A percentile compares a stretch with the other conserved stretches of the same genome.
Conservation (phyloP, 2,329 filamentous ascomycete species). For the Acephala macrosclerotiorum region DNA sequence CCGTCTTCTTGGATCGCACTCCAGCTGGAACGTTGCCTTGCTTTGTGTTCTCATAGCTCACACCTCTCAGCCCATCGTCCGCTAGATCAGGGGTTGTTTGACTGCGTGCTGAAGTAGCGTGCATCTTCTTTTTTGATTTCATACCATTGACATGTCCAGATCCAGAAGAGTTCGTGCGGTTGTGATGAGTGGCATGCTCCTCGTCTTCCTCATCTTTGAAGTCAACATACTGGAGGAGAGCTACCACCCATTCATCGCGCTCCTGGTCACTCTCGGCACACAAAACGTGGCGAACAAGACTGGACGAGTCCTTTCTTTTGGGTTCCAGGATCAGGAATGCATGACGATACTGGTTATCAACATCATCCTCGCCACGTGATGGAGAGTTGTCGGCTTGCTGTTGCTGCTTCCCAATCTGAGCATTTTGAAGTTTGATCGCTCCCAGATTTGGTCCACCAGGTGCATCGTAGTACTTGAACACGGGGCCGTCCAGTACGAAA, state of each 20-base stretch:
- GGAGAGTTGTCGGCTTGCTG: slow-evolving; percentile 65
- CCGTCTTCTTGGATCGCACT: slow-evolving; percentile 40
- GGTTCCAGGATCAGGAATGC: slow-evolving; percentile 95
- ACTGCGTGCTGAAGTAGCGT: slow-evolving; percentile 42
- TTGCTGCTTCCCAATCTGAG: slow-evolving; percentile 93
- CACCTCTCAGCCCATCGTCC: slow-evolving; percentile 45
- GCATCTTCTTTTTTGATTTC: slow-evolving; percentile 53
- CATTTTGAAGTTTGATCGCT: slow-evolving; percentile 88
- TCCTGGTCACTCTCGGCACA: slow-evolving; percentile 95
- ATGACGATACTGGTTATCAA: slow-evolving; percentile 94
- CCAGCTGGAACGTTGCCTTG: slow-evolving; percentile 44
- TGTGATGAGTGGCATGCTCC: slow-evolving; percentile 37
- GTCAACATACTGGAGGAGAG: slow-evolving; percentile 88
- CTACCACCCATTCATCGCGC: slow-evolving; percentile 92
- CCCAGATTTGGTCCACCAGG: slow-evolving; percentile 90
- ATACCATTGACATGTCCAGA: slow-evolving; percentile 46
- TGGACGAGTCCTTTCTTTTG: slow-evolving; percentile 92
- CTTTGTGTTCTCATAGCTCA: slow-evolving; percentile 48
- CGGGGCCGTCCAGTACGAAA: slow-evolving; percentile 72
- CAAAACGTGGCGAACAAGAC: slow-evolving; percentile 89
- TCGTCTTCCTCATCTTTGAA: slow-evolving; percentile 66
- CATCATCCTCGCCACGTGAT: slow-evolving; percentile 69
- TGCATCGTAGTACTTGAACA: slow-evolving; percentile 89
- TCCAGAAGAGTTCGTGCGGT: slow-evolving; percentile 49
- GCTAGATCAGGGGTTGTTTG: slow-evolving; percentile 47